Evolutionary conservation across 768 basidiomycete species (phyloP).

Genomic region (Coprinellus aureogranulatus): DNA sequence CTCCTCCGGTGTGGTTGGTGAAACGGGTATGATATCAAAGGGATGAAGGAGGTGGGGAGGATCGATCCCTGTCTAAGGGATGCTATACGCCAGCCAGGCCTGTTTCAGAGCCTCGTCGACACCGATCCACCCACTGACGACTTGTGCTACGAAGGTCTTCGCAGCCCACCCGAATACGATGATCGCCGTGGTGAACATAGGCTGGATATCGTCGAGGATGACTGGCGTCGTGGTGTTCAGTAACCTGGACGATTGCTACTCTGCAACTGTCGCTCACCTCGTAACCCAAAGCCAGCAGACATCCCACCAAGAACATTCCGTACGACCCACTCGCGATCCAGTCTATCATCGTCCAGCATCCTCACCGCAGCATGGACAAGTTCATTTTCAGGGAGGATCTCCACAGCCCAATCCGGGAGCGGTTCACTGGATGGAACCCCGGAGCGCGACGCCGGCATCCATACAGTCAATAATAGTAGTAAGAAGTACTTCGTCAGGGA

Average conservation of each 20-base stretch:
- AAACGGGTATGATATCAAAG: too few relatives aligned
- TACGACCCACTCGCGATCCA: conserved; percentile 83
- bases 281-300: conserved; percentile 82
- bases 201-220: conserved; percentile 75
- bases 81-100: conserved; percentile 80
- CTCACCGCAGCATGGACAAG: conserved; percentile 42
- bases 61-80: conserved; percentile 43
- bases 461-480: conserved; percentile 77
- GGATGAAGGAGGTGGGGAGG: too few relatives aligned
- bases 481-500: conserved; percentile 83
- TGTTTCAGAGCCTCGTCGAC: conserved; percentile 55
- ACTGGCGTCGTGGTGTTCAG: conserved; percentile 38
- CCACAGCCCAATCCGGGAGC: conserved; percentile 25
- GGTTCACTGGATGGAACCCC: conserved; percentile 23
- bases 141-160: conserved; percentile 60
- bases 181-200: conserved; percentile 69
- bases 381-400: conserved; percentile 28
- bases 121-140: conserved; percentile 70
- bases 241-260: too few relatives aligned
- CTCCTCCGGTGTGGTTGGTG: too few relatives aligned
- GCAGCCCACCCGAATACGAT: conserved; percentile 71
- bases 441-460: conserved; percentile 51
- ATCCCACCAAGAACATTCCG: conserved; percentile 82
- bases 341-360: conserved; percentile 65
- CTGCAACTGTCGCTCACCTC: too few relatives aligned